Evolutionary conservation across 2,329 filamentous ascomycete species (phyloP).

Genomic region (Penicillium sp.): DNA sequence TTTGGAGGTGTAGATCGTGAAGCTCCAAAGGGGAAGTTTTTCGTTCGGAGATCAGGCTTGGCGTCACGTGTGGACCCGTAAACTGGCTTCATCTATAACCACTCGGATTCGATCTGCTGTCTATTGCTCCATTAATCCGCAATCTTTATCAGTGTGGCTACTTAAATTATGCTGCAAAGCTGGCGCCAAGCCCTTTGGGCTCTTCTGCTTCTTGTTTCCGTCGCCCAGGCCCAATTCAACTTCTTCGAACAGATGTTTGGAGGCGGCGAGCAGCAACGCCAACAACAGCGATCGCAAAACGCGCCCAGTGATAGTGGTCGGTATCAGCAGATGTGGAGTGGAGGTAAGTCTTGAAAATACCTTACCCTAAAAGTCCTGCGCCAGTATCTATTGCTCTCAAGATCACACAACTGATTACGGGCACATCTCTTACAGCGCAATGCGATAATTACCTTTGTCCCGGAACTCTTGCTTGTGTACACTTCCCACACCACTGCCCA

Average conservation of each 20-base stretch:
- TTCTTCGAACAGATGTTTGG: conserved; percentile 99
- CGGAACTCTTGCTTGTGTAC: conserved; percentile 88
- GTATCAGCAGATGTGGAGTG: conserved; percentile 71
- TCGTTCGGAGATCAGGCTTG: conserved; percentile 28
- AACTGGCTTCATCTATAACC: conserved; percentile 33
- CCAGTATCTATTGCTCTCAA: not conserved
- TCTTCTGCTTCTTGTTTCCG: conserved; percentile 60
- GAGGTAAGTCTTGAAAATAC: conserved; percentile 51
- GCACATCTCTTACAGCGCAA: conserved; percentile 55
- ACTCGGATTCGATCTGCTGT: not conserved
- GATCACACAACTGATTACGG: conserved; percentile 21
- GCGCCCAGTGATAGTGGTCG: conserved; percentile 78
- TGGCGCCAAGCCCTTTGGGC: conserved; percentile 33
- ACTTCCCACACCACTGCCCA: conserved; percentile 95
- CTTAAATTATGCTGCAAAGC: conserved; percentile 27
- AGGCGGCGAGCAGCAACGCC: conserved; percentile 56
- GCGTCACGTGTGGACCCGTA: conserved; percentile 29
- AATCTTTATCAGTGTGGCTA: not conserved
- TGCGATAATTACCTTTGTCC: conserved; percentile 95
- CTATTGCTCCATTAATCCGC: not conserved
- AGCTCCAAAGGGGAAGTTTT: conserved; percentile 30
- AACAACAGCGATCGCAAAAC: conserved; percentile 65
- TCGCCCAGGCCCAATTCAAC: conserved; percentile 76
- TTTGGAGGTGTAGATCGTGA: conserved; percentile 14
- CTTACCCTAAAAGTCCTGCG: not conserved